These are phyloP conservation scores for Fomitopsis schrenkii DNA, from an alignment of 1,284 basidiomycete genomes.

Conservation along the genomic window DNA sequence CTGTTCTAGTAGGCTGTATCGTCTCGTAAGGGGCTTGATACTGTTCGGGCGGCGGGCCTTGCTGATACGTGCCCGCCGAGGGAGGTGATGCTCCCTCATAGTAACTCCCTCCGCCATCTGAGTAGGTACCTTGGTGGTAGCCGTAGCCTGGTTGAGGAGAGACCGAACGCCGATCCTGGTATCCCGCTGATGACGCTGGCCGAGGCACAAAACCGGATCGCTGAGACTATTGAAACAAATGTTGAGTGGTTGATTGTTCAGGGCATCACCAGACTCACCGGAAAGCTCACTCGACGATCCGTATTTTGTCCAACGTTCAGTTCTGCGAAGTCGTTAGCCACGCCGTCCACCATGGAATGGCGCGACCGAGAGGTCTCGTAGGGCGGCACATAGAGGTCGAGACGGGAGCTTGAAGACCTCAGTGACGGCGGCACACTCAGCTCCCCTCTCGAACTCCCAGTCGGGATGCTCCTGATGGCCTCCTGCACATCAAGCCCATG, in stretches of 20 bases:
- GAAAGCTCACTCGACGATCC: constrained; percentile 54
- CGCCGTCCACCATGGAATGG: constrained; percentile 39
- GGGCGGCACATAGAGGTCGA: constrained; percentile 71
- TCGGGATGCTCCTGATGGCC: constrained; percentile 31
- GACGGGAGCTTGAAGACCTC: constrained; percentile 53
- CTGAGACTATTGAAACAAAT: constrained; percentile 25
- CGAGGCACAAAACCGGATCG: constrained; percentile 31
- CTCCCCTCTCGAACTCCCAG: constrained; percentile 34
- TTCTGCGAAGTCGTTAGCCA: constrained; percentile 63
- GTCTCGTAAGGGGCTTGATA: constrained; percentile 57
- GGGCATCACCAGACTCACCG: constrained; percentile 42
- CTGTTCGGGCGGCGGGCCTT: constrained; percentile 28
- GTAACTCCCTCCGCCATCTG: constrained; percentile 17
- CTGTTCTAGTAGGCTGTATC: constrained; percentile 28
- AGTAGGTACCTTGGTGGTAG: constrained; percentile 26
- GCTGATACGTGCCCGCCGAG: constrained; percentile 32
- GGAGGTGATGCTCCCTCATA: constrained; percentile 27
- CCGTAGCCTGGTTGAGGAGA: constrained; percentile 24
- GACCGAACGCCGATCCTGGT: constrained; percentile 20
- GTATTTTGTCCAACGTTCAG: constrained; percentile 49
- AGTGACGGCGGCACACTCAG: constrained; percentile 52
- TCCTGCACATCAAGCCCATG: constrained; percentile 18
- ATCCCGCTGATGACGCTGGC: constrained; percentile 38
- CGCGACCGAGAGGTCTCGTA: constrained; percentile 44
- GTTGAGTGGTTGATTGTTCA: not conserved